Percentiles rank a stretch among this genome's conserved stretches.
phyloP scores from a whole-genome alignment of 129 eudicot genomes.

The Rutidosis leptorrhynchoides region DNA sequence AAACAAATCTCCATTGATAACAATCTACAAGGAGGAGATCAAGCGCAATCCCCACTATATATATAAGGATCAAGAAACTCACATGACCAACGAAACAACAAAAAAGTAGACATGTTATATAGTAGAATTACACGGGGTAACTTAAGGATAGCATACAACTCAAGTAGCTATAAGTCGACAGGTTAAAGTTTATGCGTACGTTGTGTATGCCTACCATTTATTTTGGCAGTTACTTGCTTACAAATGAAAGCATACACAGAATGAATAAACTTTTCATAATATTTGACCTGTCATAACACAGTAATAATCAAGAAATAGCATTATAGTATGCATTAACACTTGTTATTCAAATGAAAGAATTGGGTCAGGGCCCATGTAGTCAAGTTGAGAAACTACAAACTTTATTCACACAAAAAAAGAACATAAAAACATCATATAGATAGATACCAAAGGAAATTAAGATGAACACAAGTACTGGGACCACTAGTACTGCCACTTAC shows the following conservation, averaged over 20 bases:
- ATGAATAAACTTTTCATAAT: neutral
- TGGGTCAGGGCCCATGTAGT: slow-evolving; percentile 10
- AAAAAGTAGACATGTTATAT: neutral
- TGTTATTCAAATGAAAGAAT: neutral
- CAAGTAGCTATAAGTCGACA: neutral
- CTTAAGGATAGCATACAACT: neutral
- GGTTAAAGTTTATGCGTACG: neutral
- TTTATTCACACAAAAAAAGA: slow-evolving; percentile 26
- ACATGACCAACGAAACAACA: neutral
- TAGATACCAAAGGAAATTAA: slow-evolving; percentile 32
- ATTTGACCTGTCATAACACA: neutral
- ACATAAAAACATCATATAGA: slow-evolving; percentile 22
- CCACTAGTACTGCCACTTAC: slow-evolving; percentile 33
- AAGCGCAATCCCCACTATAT: neutral
- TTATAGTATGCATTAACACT: slow-evolving; percentile 8
- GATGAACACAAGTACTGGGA: slow-evolving; percentile 23
- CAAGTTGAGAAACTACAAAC: slow-evolving; percentile 26
- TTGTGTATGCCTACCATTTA: neutral
- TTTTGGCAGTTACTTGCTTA: slow-evolving; percentile 8
- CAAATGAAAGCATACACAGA: slow-evolving; percentile 2
- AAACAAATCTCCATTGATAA: neutral
- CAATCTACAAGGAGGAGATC: neutral
- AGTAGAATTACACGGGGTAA: neutral
- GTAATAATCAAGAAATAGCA: slow-evolving; percentile 6
- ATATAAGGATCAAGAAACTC: neutral